Evolutionary conservation across 192 early-diverging fungal species (phyloP), one percentile per base, ranked within the genome.

Genomic region (Podila epicladia): DNA sequence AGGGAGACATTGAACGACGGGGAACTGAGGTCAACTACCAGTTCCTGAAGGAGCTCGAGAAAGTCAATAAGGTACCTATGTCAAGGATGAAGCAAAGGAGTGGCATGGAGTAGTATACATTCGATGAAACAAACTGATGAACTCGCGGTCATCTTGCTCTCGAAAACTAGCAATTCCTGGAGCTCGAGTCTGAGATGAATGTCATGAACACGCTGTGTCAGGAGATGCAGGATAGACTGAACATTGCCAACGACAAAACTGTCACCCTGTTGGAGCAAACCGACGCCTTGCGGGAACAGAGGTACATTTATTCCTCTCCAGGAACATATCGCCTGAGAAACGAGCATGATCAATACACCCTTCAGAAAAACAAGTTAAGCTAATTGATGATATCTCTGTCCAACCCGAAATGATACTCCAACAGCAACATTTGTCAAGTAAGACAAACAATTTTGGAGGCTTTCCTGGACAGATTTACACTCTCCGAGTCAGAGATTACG

Each of bases 401-500:
- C 38, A 60, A 37, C 9, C n/a, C 48, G 5, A 35, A 45, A 45
- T 15, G 41, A 45, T 15, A 45, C 41, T 7, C 41, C 24, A 37
- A 68, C 73, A 91, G 87, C 58, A 68, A 85, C 83, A 84, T 82
- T 3, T 89, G 90, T 48, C 69, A 74, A 17, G 87, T 85, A 12
- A 88, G 89, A 26, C 87, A 89, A 59, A 70, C 84, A 0, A 84
- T 94, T 38, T 75, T 88, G 26, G 89, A 94, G 55, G 82, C 84
- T 11, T 95, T 95, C 62, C 70, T 95, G 60, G 80, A 86, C 45
- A 76, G 89, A 24, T 95, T 95, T 70, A 94, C 91, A 9, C 82
- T 92, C 4, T 90, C 90, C 48, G 91, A 94, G 65, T 83, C 82
- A 5, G 93, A 95, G 64, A 84, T 93, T 33, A 73, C 71, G 9